phyloP scores from a whole-genome alignment of 129 eudicot genomes.

The Artemisia tridentata region DNA sequence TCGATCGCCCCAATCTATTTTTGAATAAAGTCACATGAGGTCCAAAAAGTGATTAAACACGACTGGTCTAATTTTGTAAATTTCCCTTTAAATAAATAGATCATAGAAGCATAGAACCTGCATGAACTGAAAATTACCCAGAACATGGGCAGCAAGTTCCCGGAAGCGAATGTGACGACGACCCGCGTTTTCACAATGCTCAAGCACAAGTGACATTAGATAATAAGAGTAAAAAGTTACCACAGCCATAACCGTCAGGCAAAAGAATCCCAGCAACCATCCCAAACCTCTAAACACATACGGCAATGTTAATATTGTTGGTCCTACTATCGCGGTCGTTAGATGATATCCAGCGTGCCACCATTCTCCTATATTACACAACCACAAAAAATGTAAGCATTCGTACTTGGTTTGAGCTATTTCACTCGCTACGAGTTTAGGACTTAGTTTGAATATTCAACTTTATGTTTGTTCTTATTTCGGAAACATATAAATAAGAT shows the following conservation, averaged over 20 bases:
- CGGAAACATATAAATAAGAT: no score
- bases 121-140: constrained; percentile 37
- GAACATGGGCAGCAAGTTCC: constrained; percentile 81
- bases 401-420: no score
- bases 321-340: constrained; percentile 91
- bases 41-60: no score
- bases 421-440: no score
- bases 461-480: no score
- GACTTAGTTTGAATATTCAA: no score
- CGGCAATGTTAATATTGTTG: constrained; percentile 73
- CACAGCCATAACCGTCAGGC: constrained; percentile 67
- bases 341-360: constrained; percentile 89
- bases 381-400: background rate
- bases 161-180: constrained; percentile 90
- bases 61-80: no score
- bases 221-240: constrained; percentile 84
- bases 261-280: constrained; percentile 71
- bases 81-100: no score
- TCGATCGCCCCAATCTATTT: no score
- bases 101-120: no score
- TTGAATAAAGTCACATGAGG: no score
- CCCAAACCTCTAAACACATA: constrained; percentile 78
- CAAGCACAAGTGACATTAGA: constrained; percentile 90
- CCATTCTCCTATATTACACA: constrained; percentile 68
- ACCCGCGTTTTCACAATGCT: constrained; percentile 72